Conservation (phyloP, 768 basidiomycete genomes). For the Russula emetica region DNA sequence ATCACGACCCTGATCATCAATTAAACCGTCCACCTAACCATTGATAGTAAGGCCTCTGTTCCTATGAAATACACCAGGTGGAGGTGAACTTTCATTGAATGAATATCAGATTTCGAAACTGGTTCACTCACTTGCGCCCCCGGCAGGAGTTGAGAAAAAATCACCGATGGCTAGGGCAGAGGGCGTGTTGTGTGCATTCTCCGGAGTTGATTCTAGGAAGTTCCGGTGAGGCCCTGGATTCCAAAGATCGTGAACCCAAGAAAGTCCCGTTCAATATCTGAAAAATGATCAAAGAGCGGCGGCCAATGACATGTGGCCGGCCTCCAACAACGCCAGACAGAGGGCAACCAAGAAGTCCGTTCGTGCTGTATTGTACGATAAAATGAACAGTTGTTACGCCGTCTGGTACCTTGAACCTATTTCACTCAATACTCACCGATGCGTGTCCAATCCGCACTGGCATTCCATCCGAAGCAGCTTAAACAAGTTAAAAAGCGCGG, state of each 20-base stretch:
- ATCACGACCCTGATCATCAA: conserved; percentile 6
- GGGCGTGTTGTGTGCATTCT: neutral
- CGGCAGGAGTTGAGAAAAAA: neutral
- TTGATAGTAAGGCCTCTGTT: conserved; percentile 4
- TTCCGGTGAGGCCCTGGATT: conserved; percentile 4
- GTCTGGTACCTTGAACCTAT: conserved; percentile 3
- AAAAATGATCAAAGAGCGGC: neutral
- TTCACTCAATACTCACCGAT: neutral
- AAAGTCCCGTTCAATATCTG: neutral
- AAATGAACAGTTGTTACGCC: neutral
- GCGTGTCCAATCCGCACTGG: neutral
- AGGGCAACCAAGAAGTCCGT: neutral
- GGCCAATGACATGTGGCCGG: neutral
- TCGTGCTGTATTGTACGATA: neutral
- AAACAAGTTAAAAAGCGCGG: conserved; percentile 13
- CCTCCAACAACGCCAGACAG: neutral
- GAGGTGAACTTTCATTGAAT: neutral
- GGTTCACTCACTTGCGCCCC: conserved; percentile 7
- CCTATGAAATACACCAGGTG: neutral
- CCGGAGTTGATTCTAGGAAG: conserved; percentile 8
- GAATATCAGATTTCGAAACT: neutral
- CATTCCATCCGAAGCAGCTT: neutral
- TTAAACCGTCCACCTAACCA: neutral
- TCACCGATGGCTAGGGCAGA: neutral
- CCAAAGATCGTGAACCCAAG: neutral